These are phyloP conservation scores for Canavalia ensiformis DNA, from an alignment of 306 rosid species.

Conservation along the genomic window DNA sequence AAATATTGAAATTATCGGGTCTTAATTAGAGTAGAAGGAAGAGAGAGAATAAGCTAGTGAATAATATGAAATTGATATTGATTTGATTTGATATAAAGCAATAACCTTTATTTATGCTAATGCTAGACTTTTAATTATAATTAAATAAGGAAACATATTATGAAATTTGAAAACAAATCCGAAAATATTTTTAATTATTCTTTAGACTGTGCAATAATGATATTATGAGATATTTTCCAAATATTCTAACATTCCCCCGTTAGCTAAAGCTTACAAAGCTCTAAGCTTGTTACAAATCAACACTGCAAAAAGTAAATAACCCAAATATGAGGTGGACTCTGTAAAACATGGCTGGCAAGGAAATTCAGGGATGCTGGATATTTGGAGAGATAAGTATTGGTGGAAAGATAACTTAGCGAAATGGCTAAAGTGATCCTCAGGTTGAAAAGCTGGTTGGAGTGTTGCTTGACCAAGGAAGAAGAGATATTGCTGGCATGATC, in stretches of 20 bases:
- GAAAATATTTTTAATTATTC: neutral
- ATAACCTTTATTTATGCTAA: neutral
- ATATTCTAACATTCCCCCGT: neutral
- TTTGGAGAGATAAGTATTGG: slow-evolving; percentile 1
- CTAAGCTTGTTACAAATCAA: slow-evolving; percentile 11
- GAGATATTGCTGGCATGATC: neutral
- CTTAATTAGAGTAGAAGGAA: neutral
- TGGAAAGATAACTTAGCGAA: neutral
- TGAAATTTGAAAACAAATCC: neutral
- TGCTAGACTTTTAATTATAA: neutral
- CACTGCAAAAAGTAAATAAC: neutral
- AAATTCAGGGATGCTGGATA: neutral
- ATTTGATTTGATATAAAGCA: neutral
- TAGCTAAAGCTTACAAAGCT: slow-evolving; percentile 13
- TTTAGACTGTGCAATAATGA: neutral
- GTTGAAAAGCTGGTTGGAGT: slow-evolving; percentile 23
- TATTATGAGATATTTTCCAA: slow-evolving; percentile 1
- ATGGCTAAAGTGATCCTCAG: neutral
- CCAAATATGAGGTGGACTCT: neutral
- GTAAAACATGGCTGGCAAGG: neutral
- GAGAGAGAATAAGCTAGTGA: neutral
- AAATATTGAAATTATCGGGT: neutral
- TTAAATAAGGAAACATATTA: neutral
- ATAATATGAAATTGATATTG: slow-evolving; percentile 8
- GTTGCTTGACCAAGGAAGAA: slow-evolving; percentile 7